Evolutionary conservation across 2,329 filamentous ascomycete species (phyloP).

Genomic region (Exutisphaerella laricina): DNA sequence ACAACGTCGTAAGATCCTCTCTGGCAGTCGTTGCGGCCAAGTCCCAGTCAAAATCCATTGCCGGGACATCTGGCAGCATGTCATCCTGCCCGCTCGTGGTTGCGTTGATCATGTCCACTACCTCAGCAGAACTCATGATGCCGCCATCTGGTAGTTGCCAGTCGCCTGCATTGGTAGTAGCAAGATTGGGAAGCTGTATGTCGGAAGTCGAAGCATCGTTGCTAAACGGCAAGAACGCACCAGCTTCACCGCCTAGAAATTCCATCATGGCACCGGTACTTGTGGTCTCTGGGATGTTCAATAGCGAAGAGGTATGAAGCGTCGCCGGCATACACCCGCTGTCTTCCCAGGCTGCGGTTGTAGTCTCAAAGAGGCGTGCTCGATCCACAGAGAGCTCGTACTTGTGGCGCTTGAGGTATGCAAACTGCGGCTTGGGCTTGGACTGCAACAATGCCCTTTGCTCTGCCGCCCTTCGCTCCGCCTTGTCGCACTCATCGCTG

Average conservation of each 20-base stretch:
- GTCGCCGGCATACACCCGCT: conserved; percentile 27
- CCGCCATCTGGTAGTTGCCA: conserved; percentile 10
- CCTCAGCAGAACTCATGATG: conserved; percentile 13
- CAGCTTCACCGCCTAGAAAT: conserved; percentile 24
- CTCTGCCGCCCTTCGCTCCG: conserved; percentile 8
- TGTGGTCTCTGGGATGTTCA: conserved; percentile 18
- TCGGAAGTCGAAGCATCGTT: conserved; percentile 19
- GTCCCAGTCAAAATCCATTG: conserved; percentile 1
- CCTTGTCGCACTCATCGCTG: not conserved
- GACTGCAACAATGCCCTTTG: conserved; percentile 7
- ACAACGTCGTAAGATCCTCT: conserved; percentile 3
- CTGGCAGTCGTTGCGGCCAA: not conserved
- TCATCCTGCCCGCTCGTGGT: conserved; percentile 7
- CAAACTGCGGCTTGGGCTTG: not conserved
- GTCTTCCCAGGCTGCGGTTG: conserved; percentile 28
- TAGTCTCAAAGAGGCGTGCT: conserved; percentile 27
- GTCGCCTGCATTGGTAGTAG: conserved; percentile 5
- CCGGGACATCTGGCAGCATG: not conserved
- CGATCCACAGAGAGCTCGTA: conserved; percentile 26
- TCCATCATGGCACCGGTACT: conserved; percentile 31
- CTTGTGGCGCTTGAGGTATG: conserved; percentile 25
- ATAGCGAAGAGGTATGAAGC: conserved; percentile 15
- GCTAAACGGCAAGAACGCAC: conserved; percentile 23
- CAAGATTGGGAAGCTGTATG: conserved; percentile 10
- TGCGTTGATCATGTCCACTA: conserved; percentile 23